Conservation (phyloP, 495 filamentous ascomycete species). For the Lophiostoma macrostomum region DNA sequence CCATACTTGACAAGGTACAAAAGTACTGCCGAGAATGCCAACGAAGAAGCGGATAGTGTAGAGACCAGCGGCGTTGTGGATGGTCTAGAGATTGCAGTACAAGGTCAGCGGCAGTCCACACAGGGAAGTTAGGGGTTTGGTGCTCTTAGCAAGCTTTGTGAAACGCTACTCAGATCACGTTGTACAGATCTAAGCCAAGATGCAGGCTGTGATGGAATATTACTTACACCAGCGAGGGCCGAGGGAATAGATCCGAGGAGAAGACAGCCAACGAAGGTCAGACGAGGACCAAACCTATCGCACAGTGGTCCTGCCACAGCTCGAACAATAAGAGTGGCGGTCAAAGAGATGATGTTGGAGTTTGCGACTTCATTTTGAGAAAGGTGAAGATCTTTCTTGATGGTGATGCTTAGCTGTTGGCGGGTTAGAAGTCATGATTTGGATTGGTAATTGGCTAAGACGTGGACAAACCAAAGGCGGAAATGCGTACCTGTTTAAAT, state of each 20-base stretch:
- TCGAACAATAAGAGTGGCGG: slow-evolving; percentile 78
- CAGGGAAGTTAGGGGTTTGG: no score
- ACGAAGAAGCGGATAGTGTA: slow-evolving; percentile 85
- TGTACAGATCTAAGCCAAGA: no score
- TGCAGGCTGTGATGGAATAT: no score
- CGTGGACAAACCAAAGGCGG: slow-evolving; percentile 36
- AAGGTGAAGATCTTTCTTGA: slow-evolving; percentile 66
- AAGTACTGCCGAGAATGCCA: slow-evolving; percentile 83
- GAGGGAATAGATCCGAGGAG: slow-evolving; percentile 2
- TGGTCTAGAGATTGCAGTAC: no score
- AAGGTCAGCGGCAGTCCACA: no score
- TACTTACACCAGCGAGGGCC: slow-evolving; percentile 6
- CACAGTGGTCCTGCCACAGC: slow-evolving; percentile 79
- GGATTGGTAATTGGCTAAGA: not conserved
- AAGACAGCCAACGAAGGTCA: slow-evolving; percentile 57
- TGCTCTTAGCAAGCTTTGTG: no score
- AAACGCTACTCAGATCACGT: no score
- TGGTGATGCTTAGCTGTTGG: slow-evolving; percentile 35
- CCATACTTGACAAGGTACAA: slow-evolving; percentile 97
- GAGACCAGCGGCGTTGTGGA: slow-evolving; percentile 67
- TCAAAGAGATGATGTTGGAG: slow-evolving; percentile 85
- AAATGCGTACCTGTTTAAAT: slow-evolving; percentile 41
- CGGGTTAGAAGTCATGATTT: slow-evolving; percentile 2
- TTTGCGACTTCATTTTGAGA: slow-evolving; percentile 71
- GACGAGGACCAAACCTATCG: slow-evolving; percentile 78